Evolutionary conservation across 305 asterid species (phyloP), one percentile per base, ranked within the genome.

Genomic region (Fraxinus floribunda): DNA sequence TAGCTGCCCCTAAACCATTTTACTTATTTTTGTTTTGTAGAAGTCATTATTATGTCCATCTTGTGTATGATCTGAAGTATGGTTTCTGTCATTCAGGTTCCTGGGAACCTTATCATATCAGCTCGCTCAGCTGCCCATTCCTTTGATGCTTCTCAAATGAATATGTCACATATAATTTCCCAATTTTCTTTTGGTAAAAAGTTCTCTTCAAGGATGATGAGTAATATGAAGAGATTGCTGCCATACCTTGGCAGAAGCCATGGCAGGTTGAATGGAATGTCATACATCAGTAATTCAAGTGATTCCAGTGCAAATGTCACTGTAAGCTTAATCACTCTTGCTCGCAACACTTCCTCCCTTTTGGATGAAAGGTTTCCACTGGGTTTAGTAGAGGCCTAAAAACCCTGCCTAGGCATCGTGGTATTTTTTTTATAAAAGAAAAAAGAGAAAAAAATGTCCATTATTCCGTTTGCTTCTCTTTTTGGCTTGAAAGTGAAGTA

Each of bases 51-150:
- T 55, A 55, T n/a, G 66, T 55, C 66, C 26, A 6, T n/a, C 34
- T 60, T 60, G 15, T 22, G 16, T 78, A 26, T 32, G 78, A 49
- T 38, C 18, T 82, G 68, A 60, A 83, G 60, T 52, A 77, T 86
- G 79, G 86, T 82, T 46, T 55, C 9, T 84, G 26, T 44, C 74
- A 9, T 88, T 83, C 93, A 93, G 99, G 98, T 96, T 83, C 98
- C 98, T 4, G 98, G 99, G 70, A 92, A 92, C 89, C 97, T 94
- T 49, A 84, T 96, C 72, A 85, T 96, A 87, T 96, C 98, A 44
- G 99, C 99, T 86, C 95, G 88, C 85, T 96, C 98, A 30, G 90
- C 93, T 76, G 83, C 95, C 71, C 99, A 96, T 87, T 96, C 99
- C 77, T 96, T 96, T 86, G 98, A 96, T 85, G 92, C 93, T 80